phyloP scores from a whole-genome alignment of 345 rosid species.

The Mercurialis annua region DNA sequence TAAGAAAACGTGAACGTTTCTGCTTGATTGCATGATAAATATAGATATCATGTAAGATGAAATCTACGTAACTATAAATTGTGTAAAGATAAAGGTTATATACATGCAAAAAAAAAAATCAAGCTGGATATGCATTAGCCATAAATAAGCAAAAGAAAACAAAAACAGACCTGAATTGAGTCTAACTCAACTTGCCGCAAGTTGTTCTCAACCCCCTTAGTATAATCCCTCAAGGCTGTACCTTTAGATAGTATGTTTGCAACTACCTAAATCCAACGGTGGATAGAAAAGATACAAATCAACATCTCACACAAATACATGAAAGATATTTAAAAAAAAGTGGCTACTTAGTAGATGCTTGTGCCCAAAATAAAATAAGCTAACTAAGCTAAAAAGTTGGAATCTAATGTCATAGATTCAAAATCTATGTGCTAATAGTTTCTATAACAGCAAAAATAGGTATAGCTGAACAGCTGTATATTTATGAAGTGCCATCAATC shows the following conservation, averaged over 20 bases:
- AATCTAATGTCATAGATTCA: not conserved
- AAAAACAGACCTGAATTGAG: slow-evolving; percentile 68
- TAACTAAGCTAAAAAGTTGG: not conserved
- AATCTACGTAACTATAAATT: not conserved
- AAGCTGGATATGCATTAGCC: not conserved
- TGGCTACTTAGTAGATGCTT: not conserved
- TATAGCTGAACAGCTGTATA: too few relatives aligned
- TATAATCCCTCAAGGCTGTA: slow-evolving; percentile 68
- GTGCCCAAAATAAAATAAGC: not conserved
- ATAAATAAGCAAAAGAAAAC: not conserved
- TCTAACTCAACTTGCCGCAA: slow-evolving; percentile 88
- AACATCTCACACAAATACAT: not conserved
- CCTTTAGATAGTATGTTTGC: slow-evolving; percentile 86
- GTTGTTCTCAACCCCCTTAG: slow-evolving; percentile 95
- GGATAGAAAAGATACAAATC: not conserved
- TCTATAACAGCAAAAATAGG: not conserved
- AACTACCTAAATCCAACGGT: slow-evolving; percentile 55
- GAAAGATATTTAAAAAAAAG: not conserved
- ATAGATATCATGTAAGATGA: not conserved
- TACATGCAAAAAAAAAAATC: not conserved
- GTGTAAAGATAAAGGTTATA: not conserved
- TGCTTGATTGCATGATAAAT: not conserved
- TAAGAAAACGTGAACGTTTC: not conserved
- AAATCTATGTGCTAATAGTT: not conserved
- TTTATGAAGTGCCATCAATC: not conserved